Evolutionary conservation across 2,329 filamentous ascomycete species (phyloP).

Genomic region (Coniochaeta sp.): DNA sequence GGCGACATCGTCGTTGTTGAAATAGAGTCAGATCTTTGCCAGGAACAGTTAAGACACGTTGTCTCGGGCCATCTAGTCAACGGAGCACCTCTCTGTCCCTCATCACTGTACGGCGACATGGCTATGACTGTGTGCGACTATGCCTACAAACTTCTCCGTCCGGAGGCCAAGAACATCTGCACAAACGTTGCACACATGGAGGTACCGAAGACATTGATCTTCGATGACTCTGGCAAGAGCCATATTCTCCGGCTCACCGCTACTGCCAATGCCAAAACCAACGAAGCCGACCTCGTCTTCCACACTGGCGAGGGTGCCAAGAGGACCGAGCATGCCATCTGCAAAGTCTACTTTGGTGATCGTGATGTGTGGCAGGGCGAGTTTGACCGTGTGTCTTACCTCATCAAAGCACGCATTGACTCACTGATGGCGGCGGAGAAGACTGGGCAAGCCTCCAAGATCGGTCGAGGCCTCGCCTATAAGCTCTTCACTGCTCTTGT

Average conservation of each 20-base stretch:
- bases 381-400: constrained; percentile 61
- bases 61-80: constrained; percentile 54
- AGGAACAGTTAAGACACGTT: constrained; percentile 53
- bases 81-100: constrained; percentile 36
- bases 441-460: constrained; percentile 61
- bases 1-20: constrained; percentile 52
- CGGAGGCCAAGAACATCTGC: constrained; percentile 46
- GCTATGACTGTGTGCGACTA: constrained; percentile 54
- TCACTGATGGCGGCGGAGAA: constrained; percentile 52
- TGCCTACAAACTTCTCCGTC: constrained; percentile 55
- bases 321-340: constrained; percentile 54
- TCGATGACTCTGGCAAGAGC: constrained; percentile 32
- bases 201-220: constrained; percentile 63
- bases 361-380: constrained; percentile 54
- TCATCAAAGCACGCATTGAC: constrained; percentile 58
- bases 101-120: constrained; percentile 43
- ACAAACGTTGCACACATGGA: constrained; percentile 62
- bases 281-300: constrained; percentile 48
- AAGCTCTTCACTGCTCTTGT: constrained; percentile 56
- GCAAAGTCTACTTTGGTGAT: constrained; percentile 55
- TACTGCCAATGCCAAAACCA: constrained; percentile 48
- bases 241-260: constrained; percentile 57
- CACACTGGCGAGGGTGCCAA: constrained; percentile 52
- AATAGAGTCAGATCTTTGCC: constrained; percentile 58
- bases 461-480: constrained; percentile 70